These are phyloP conservation scores for Isabelozyma gotoi DNA, from an alignment of 805 yeast species.

Conservation along the genomic window DNA sequence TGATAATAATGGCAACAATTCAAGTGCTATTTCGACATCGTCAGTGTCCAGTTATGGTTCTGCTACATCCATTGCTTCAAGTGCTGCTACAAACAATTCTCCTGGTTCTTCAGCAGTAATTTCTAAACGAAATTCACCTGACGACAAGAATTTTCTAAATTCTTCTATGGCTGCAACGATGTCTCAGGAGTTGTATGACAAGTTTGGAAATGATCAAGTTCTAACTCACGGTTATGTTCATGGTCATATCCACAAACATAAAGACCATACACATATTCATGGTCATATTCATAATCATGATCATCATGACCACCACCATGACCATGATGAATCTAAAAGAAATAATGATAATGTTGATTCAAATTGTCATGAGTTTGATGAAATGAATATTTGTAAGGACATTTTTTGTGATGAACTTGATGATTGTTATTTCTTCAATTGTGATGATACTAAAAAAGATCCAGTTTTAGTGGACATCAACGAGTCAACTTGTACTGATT, in stretches of 20 bases:
- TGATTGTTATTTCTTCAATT: slow-evolving; percentile 39
- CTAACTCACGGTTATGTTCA: slow-evolving; percentile 57
- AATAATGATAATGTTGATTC: slow-evolving; percentile 6
- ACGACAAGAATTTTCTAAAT: background rate
- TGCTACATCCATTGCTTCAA: background rate
- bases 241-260: slow-evolving; percentile 65
- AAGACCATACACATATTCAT: slow-evolving; percentile 61
- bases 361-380: slow-evolving; percentile 30
- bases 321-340: slow-evolving; percentile 1
- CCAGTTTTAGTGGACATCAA: background rate
- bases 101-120: background rate
- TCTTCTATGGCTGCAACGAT: background rate
- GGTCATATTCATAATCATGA: slow-evolving; percentile 64
- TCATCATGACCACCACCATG: slow-evolving; percentile 18
- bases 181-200: background rate
- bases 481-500: background rate
- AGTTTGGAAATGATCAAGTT: slow-evolving; percentile 3
- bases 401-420: slow-evolving; percentile 44
- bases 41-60: background rate
- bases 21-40: too few relatives aligned
- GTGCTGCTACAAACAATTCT: background rate
- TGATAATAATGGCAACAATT: too few relatives aligned
- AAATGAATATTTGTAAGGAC: slow-evolving; percentile 33
- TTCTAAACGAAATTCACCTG: background rate
- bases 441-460: slow-evolving; percentile 22